A percentile compares a stretch with the other conserved stretches of the same genome.
phyloP scores from a whole-genome alignment of 208 protist species.

The Crithidia mellificae region DNA sequence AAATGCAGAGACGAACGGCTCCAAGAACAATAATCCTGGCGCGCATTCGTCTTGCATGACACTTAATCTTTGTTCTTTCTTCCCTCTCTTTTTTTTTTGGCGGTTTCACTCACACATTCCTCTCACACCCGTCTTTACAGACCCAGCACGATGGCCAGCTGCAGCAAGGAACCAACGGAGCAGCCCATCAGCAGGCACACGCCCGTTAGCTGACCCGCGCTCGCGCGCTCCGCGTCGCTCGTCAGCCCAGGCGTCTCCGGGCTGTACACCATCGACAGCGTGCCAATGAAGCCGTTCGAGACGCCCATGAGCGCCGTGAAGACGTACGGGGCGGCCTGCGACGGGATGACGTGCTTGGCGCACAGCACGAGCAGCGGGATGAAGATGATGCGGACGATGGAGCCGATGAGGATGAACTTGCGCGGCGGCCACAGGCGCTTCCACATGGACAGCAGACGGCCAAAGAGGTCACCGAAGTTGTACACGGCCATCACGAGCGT shows the following conservation, averaged over 20 bases:
- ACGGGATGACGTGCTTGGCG: conserved; percentile 53
- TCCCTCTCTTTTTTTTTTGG: background rate
- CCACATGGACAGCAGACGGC: conserved; percentile 51
- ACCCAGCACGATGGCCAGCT: conserved; percentile 41
- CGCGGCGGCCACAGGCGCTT: conserved; percentile 50
- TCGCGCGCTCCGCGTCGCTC: conserved; percentile 54
- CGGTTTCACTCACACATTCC: too few species aligned
- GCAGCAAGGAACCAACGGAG: conserved; percentile 64
- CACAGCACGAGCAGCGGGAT: conserved; percentile 78
- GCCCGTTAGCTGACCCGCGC: conserved; percentile 64
- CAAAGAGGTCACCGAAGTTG: conserved; percentile 74
- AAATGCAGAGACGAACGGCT: too few species aligned
- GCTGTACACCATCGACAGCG: conserved; percentile 78
- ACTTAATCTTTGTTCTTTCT: background rate
- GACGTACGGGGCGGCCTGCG: conserved; percentile 51
- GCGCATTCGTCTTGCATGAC: too few species aligned
- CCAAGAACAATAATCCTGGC: too few species aligned
- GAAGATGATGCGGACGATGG: conserved; percentile 57
- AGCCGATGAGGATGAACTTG: conserved; percentile 39
- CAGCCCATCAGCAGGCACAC: conserved; percentile 73
- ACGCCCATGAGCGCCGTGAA: conserved; percentile 51
- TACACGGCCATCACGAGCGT: conserved; percentile 68
- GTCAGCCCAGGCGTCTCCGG: conserved; percentile 41
- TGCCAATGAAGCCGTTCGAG: conserved; percentile 78
- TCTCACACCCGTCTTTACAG: too few species aligned